phyloP scores from a whole-genome alignment of 2,329 filamentous ascomycete species.

The Hawksworthiomyces lignivorus region DNA sequence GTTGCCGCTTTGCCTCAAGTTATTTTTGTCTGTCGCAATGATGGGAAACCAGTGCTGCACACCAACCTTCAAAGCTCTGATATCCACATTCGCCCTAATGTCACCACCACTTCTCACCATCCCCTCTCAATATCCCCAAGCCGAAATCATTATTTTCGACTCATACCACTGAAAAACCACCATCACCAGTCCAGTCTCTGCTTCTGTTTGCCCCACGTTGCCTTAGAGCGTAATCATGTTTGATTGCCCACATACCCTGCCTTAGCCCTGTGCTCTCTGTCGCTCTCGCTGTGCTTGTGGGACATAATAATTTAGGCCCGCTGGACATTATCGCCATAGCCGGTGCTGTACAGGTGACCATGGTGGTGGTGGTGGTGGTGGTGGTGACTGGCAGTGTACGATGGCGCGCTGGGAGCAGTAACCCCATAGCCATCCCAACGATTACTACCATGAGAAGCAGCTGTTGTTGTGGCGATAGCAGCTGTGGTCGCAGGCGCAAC shows the following conservation, averaged over 20 bases:
- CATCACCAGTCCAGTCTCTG: no score
- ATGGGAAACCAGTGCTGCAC: background rate
- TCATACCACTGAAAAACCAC: no score
- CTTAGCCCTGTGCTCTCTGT: no score
- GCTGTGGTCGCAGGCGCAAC: background rate
- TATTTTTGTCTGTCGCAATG: no score
- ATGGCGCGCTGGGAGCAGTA: background rate
- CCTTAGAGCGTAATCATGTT: background rate
- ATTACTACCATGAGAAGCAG: background rate
- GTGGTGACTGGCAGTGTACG: constrained; percentile 8
- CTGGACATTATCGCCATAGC: constrained; percentile 14
- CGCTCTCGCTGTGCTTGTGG: no score
- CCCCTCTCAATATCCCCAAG: no score
- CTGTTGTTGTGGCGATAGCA: background rate
- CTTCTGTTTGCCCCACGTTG: background rate
- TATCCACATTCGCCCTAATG: no score
- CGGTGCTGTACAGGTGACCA: constrained; percentile 13
- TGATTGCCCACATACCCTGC: background rate
- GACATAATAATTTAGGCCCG: constrained; percentile 14
- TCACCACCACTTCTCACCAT: background rate
- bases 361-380: constrained; percentile 9
- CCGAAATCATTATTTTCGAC: no score
- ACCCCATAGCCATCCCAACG: constrained; percentile 17
- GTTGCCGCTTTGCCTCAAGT: no score
- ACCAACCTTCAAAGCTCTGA: background rate